Evolutionary conservation across 208 protist species (phyloP).

Genomic region (Trypanosoma scelopori): DNA sequence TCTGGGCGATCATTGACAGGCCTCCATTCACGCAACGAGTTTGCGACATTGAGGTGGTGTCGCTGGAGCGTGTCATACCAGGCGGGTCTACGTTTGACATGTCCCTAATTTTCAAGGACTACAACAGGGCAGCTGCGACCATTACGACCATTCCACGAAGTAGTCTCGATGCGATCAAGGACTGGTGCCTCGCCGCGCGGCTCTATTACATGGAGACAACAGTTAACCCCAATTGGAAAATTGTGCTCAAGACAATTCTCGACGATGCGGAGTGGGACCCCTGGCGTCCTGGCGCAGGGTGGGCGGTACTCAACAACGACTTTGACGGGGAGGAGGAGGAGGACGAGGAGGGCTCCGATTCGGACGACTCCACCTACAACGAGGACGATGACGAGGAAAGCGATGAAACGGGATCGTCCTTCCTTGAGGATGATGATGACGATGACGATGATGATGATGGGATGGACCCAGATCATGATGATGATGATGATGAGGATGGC

Average conservation of each 20-base stretch:
- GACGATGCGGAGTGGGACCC: slow-evolving; percentile 86
- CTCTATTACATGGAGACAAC: slow-evolving; percentile 87
- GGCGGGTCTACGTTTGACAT: slow-evolving; percentile 96
- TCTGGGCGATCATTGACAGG: slow-evolving; percentile 82
- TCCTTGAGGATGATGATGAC: slow-evolving; percentile 52
- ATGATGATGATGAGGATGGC: slow-evolving; percentile 48
- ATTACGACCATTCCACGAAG: slow-evolving; percentile 61
- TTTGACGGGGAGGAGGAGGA: slow-evolving; percentile 86
- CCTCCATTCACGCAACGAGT: slow-evolving; percentile 95
- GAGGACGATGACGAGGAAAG: slow-evolving; percentile 77
- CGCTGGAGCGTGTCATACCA: slow-evolving; percentile 93
- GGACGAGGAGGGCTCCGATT: slow-evolving; percentile 55
- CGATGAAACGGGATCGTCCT: slow-evolving; percentile 63
- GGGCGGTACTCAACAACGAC: slow-evolving; percentile 70
- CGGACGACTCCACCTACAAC: slow-evolving; percentile 81
- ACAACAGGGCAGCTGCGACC: slow-evolving; percentile 70
- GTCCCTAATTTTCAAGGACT: slow-evolving; percentile 97
- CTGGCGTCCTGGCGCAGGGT: slow-evolving; percentile 67
- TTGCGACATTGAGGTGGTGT: slow-evolving; percentile 94
- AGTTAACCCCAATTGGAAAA: slow-evolving; percentile 81
- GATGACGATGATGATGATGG: slow-evolving; percentile 72
- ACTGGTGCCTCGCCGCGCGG: slow-evolving; percentile 73
- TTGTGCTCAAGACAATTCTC: slow-evolving; percentile 81
- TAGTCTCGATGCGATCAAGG: slow-evolving; percentile 69
- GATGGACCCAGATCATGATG: slow-evolving; percentile 33